These are phyloP conservation scores for Colletotrichum liaoningense DNA, from an alignment of 2,329 filamentous ascomycete species.

Conservation along the genomic window DNA sequence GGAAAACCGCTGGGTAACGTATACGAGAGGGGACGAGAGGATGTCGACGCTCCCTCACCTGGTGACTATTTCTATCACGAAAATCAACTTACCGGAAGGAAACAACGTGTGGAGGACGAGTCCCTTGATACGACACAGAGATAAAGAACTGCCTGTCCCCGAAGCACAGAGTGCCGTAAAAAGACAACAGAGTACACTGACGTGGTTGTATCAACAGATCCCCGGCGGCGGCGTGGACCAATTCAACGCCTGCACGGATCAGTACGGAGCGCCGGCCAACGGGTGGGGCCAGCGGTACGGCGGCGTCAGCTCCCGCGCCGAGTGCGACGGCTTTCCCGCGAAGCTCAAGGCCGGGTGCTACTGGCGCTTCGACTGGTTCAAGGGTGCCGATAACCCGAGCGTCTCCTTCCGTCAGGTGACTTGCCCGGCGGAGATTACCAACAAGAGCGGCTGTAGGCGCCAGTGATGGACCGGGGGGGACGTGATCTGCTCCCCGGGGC, in stretches of 20 bases:
- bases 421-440: conserved; percentile 62
- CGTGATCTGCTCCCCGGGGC: not conserved
- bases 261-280: conserved; percentile 56
- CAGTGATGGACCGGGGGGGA: conserved; percentile 22
- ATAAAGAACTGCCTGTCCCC: not conserved
- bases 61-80: not conserved
- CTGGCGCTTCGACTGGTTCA: conserved; percentile 75
- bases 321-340: conserved; percentile 65
- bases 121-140: not conserved
- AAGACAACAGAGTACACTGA: not conserved
- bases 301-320: conserved; percentile 61
- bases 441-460: conserved; percentile 50
- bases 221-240: conserved; percentile 65
- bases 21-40: too few species aligned
- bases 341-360: conserved; percentile 67
- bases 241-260: conserved; percentile 56
- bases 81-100: not conserved
- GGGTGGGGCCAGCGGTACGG: conserved; percentile 71
- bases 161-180: too few species aligned
- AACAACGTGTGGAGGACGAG: not conserved
- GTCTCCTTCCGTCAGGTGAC: conserved; percentile 67
- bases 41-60: too few species aligned
- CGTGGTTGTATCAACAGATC: conserved; percentile 43
- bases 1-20: too few species aligned
- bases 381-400: conserved; percentile 66